phyloP scores from a whole-genome alignment of 805 yeast genomes.

The Yarrowia divulgata region DNA sequence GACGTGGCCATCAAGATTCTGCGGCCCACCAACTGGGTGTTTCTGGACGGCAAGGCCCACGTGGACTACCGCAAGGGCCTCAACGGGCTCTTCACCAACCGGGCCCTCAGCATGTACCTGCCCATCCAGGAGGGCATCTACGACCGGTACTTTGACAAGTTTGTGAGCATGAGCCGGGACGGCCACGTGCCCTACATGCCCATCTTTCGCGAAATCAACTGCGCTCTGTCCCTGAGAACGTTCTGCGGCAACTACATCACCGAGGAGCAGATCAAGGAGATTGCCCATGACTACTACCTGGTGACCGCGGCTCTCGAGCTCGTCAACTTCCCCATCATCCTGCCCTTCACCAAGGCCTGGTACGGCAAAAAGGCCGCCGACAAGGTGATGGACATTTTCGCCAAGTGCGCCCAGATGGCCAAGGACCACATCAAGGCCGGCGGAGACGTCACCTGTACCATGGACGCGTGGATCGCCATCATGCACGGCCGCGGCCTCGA shows the following conservation, averaged over 20 bases:
- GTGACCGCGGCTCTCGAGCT: slow-evolving; percentile 96
- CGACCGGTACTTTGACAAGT: slow-evolving; percentile 78
- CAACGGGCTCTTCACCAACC: slow-evolving; percentile 85
- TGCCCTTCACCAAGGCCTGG: slow-evolving; percentile 98
- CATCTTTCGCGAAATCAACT: slow-evolving; percentile 93
- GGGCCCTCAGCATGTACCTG: slow-evolving; percentile 81
- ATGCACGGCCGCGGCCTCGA: slow-evolving; percentile 64
- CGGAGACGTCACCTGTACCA: slow-evolving; percentile 82
- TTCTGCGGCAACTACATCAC: slow-evolving; percentile 96
- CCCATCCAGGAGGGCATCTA: slow-evolving; percentile 85
- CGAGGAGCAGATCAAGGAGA: slow-evolving; percentile 83
- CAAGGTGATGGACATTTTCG: slow-evolving; percentile 91
- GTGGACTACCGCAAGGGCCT: slow-evolving; percentile 89
- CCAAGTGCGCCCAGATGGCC: slow-evolving; percentile 84
- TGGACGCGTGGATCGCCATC: slow-evolving; percentile 92
- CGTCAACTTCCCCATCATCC: slow-evolving; percentile 95
- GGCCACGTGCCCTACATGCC: slow-evolving; percentile 84
- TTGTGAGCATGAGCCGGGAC: slow-evolving; percentile 63
- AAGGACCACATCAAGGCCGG: slow-evolving; percentile 79
- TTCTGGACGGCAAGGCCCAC: slow-evolving; percentile 94
- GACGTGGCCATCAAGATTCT: slow-evolving; percentile 94
- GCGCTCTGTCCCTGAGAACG: slow-evolving; percentile 90
- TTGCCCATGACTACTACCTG: slow-evolving; percentile 90
- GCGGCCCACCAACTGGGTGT: slow-evolving; percentile 97
- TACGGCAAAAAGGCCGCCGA: slow-evolving; percentile 94